These are phyloP conservation scores for Geosmithia putterillii DNA, from an alignment of 2,329 filamentous ascomycete genomes.

Conservation along the genomic window DNA sequence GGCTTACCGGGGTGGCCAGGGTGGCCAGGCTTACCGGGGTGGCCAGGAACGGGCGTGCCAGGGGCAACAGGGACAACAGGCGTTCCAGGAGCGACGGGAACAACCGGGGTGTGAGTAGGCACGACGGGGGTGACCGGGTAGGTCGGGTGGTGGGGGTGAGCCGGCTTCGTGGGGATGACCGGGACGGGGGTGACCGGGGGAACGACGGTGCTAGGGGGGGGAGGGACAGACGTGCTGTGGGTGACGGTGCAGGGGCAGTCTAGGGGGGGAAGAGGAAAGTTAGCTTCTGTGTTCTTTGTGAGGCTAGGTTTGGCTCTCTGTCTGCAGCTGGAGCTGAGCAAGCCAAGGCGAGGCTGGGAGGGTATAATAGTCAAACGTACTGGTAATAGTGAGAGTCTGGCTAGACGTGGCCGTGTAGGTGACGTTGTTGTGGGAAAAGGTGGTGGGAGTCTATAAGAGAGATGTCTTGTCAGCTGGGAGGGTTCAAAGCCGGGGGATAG, in stretches of 20 bases:
- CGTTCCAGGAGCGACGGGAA: neutral
- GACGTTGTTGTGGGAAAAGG: constrained; percentile 24
- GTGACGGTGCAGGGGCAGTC: constrained; percentile 35
- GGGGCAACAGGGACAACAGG: no score
- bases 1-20: no score
- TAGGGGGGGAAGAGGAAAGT: constrained; percentile 5
- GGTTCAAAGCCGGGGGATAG: no score
- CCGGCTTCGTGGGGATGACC: neutral
- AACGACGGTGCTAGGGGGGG: neutral
- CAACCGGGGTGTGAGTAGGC: neutral
- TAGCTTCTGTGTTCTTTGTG: neutral
- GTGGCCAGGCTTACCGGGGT: no score
- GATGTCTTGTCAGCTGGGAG: neutral
- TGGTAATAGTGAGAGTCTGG: constrained; percentile 31
- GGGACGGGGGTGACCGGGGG: neutral
- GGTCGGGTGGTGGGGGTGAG: no score
- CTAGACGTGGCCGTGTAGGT: constrained; percentile 30
- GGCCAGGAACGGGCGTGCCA: neutral
- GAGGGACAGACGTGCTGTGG: constrained; percentile 5
- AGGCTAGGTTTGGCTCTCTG: no score
- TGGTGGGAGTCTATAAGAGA: constrained; percentile 13
- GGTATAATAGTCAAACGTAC: constrained; percentile 13
- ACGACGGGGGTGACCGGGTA: no score
- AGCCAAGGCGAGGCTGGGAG: neutral
- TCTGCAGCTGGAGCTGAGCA: no score